Evolutionary conservation across 75 land plant species (phyloP).

Genomic region (Larix kaempferi): DNA sequence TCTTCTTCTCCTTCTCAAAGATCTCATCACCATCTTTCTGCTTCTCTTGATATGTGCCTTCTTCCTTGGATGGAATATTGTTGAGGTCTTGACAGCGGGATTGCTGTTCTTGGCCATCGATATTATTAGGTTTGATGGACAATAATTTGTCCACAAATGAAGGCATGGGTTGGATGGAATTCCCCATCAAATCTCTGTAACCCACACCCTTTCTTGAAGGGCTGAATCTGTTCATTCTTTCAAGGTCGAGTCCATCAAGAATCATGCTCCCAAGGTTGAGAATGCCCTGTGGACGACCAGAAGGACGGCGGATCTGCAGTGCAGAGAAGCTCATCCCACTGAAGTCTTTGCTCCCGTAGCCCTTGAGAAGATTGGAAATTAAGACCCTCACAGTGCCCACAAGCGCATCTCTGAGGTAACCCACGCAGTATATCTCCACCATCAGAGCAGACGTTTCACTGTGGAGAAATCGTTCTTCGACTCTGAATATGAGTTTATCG

Average conservation of each 20-base stretch:
- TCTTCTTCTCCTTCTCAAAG: not conserved
- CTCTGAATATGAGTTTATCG: conserved; percentile 37
- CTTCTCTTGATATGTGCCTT: not conserved
- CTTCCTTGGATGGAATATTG: not conserved
- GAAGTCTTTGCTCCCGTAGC: not conserved
- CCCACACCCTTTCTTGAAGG: conserved; percentile 28
- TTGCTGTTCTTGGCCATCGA: not conserved
- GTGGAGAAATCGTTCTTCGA: conserved; percentile 32
- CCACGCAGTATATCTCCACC: conserved; percentile 37
- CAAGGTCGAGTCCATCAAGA: conserved; percentile 20
- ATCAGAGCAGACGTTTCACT: conserved; percentile 32
- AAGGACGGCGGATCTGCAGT: conserved; percentile 57
- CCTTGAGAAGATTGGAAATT: conserved; percentile 16
- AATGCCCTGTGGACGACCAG: conserved; percentile 57
- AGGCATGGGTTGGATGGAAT: not conserved
- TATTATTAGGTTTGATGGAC: not conserved
- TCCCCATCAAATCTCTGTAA: conserved; percentile 23
- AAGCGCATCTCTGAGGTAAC: conserved; percentile 16
- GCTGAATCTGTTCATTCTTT: conserved; percentile 18
- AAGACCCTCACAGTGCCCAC: conserved; percentile 37
- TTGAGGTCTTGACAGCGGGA: not conserved
- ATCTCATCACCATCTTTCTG: not conserved
- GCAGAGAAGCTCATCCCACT: conserved; percentile 18
- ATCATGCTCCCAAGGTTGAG: conserved; percentile 54
- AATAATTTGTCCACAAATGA: not conserved